Evolutionary conservation across 805 yeast species (phyloP), one percentile per base, ranked within the genome.

Genomic region (Wickerhamiella australiensis): DNA sequence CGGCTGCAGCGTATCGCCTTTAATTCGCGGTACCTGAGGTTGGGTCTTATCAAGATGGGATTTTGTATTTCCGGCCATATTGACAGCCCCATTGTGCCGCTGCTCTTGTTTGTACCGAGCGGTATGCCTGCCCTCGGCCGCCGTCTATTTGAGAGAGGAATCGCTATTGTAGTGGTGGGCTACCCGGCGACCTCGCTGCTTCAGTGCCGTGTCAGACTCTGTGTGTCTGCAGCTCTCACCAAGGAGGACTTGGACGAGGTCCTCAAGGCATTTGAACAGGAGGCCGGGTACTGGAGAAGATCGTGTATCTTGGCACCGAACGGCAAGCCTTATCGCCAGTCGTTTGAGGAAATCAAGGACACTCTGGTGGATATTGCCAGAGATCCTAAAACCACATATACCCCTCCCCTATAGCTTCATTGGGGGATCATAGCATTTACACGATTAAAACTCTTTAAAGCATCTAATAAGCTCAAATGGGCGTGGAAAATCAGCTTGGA

Each of bases 141-240:
- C 64, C 76, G 78, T 75, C 75, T 90, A 74, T 76, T 82, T 58
- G 78, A 76, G 55, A 72, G 78, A 66, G 83, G 83, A 48, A 80
- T 92, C 53, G 98, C 98, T 2, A 88, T 90, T 45, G 99, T 92
- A 31, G 81, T 90, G 55, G 97, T 90, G 41, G 96, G 97, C 33
- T 92, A 92, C 64, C 99, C 99, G 9, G 98, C 98, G 0, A 90
- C 97, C 0, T 95, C 95, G 31, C 73, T 92, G 56, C 79, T 85
- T 40, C 78, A 87, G 33, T 83, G 95, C 4, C 79, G 98, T 68
- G 87, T 86, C 23, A 78, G 99, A 65, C 78, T 92, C 59, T 92
- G 99, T 72, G 81, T 92, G 58, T 82, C 94, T 49, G 71, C 96
- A 0, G 83, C 97, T 1, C 74, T 94, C 59, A 92, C 95, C 27